Evolutionary conservation across 306 rosid species (phyloP).

Genomic region (Vigna mungo): DNA sequence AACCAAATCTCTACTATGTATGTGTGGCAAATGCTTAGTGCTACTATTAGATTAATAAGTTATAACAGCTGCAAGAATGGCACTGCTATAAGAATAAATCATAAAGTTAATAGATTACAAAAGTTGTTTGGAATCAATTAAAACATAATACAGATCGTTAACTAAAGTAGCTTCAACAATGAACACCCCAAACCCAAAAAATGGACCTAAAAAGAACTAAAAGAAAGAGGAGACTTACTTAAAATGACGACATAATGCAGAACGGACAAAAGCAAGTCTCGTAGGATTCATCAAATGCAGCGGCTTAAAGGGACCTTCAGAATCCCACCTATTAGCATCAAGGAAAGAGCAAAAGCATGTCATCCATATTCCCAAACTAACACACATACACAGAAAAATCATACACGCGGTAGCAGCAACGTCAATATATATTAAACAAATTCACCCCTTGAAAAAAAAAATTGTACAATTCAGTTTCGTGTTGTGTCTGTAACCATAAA

Average conservation of each 20-base stretch:
- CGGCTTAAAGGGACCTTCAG: conserved; percentile 95
- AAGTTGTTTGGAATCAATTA: not conserved
- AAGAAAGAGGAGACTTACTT: conserved; percentile 51
- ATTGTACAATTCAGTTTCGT: not conserved
- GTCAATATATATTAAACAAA: conserved; percentile 2
- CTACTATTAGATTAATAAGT: not conserved
- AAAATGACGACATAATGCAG: conserved; percentile 85
- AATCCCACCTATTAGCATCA: conserved; percentile 79
- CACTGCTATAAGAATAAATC: not conserved
- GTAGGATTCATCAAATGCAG: conserved; percentile 90
- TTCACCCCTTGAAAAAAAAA: not conserved
- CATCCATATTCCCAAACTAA: conserved; percentile 1
- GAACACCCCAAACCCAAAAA: conserved; percentile 13
- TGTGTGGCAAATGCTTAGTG: not conserved
- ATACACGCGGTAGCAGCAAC: conserved; percentile 12
- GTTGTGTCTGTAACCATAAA: not conserved
- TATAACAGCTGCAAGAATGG: conserved; percentile 12
- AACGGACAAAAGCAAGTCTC: conserved; percentile 82
- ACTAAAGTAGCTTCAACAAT: conserved; percentile 3
- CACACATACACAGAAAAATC: not conserved
- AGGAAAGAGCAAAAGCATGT: conserved; percentile 2
- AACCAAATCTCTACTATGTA: conserved; percentile 8
- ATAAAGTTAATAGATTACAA: not conserved
- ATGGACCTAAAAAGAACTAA: conserved; percentile 9
- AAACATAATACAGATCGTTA: not conserved